Evolutionary conservation across 306 rosid genomes (phyloP).

Genomic region (Glycine soja): DNA sequence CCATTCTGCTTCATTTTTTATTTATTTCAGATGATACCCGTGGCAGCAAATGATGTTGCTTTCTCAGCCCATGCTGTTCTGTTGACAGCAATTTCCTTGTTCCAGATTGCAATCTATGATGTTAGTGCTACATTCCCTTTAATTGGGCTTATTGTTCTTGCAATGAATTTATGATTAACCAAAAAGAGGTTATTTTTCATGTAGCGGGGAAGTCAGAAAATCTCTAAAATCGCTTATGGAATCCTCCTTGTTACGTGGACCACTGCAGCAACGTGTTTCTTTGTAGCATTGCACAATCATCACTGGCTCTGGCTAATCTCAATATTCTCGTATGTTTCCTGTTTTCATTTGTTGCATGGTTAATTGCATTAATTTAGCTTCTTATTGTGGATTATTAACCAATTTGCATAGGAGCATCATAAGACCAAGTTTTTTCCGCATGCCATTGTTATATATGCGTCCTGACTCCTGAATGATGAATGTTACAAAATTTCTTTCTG

Average conservation of each 20-base stretch:
- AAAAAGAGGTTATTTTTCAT: constrained; percentile 32
- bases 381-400: background rate
- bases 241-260: constrained; percentile 72
- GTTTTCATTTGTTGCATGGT: constrained; percentile 4
- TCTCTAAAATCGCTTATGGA: constrained; percentile 65
- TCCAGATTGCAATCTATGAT: constrained; percentile 81
- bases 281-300: constrained; percentile 71
- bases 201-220: constrained; percentile 82
- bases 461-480: background rate
- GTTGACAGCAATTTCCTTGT: constrained; percentile 68
- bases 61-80: constrained; percentile 90
- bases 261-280: constrained; percentile 74
- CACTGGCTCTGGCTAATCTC: constrained; percentile 92
- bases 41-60: constrained; percentile 94
- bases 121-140: constrained; percentile 51
- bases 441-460: background rate
- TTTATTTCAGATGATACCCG: constrained; percentile 88
- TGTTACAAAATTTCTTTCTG: constrained; percentile 21
- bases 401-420: background rate
- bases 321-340: constrained; percentile 65
- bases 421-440: background rate
- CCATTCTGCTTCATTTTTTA: background rate
- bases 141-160: background rate
- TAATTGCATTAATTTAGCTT: constrained; percentile 2
- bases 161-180: constrained; percentile 10